Base-by-base conservation (phyloP, 2,329 filamentous ascomycete genomes). In the Diplodia corticola region DNA sequence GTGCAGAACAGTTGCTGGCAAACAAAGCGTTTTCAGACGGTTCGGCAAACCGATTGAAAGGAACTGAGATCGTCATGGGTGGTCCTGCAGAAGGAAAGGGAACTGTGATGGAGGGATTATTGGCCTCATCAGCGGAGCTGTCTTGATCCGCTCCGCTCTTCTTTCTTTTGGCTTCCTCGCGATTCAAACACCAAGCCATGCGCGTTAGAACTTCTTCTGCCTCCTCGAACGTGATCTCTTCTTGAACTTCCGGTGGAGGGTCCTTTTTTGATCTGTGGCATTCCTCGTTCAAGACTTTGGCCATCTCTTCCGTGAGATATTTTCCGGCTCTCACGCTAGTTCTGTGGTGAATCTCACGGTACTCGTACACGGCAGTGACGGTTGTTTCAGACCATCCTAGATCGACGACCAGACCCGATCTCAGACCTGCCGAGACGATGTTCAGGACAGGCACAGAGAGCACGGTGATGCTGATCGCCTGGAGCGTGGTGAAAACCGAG, bases 361-460 rank as follows among this genome's bases (percentile, higher is more conserved):
- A 97, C 78, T 99, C 95, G 74, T 93, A 98, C 6, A 98, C 84
- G 5, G 89, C 91, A 0, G 92, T 96, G 24, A 96, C 86, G 0
- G 89, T 85, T 0, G 93, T 96, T 77, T 98, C 95, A 49, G 88
- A 85, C 95, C 95, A 99, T 50, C 94, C 95, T 68, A 99, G 84
- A 73, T 99, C 93, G 44, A 99, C 83, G 0, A 98, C 87, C 49
- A 99, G 78, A 0, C 90, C 92, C n/a, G 91, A 92, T 15, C 95
- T 88, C 48, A 96, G 81, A 0, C 95, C 95, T 5, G 93, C 93
- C 7, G 90, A 90, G 3, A 93, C 86, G 6, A 90, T 83, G 1
- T 88, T 83, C 78, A 95, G 89, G 22, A 92, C 85, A 0, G 94
- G 87, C 0, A 87, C 86, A 1, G 93, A 92, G 73, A 97, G 81